A percentile compares a stretch with the other conserved stretches of the same genome.
Conservation (phyloP, 2,329 filamentous ascomycete genomes). For the Xylariaceae sp. region DNA sequence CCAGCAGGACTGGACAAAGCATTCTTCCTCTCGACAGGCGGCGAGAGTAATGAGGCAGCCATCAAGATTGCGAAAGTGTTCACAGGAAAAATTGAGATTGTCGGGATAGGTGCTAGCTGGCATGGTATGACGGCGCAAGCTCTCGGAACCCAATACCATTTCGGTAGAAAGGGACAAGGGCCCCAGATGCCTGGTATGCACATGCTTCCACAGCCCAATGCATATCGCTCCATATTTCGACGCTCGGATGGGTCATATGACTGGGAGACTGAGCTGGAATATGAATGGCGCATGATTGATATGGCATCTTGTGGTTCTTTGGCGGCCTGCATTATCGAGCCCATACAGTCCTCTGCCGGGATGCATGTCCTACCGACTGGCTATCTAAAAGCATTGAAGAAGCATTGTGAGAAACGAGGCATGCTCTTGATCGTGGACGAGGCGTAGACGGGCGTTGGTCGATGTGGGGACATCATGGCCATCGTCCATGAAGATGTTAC, state of each 20-base stretch:
- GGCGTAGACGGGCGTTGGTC: constrained; percentile 56
- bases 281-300: constrained; percentile 59
- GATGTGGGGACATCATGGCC: constrained; percentile 56
- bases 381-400: constrained; percentile 53
- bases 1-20: constrained; percentile 49
- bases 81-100: constrained; percentile 63
- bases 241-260: constrained; percentile 58
- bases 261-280: constrained; percentile 62
- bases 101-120: constrained; percentile 55
- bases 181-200: constrained; percentile 53
- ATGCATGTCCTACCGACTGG: constrained; percentile 57
- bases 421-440: constrained; percentile 62
- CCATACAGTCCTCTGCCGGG: constrained; percentile 55
- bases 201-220: constrained; percentile 55
- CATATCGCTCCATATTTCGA: constrained; percentile 59
- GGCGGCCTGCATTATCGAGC: constrained; percentile 61
- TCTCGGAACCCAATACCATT: constrained; percentile 51
- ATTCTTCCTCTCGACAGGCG: constrained; percentile 56
- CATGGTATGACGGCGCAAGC: constrained; percentile 59
- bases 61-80: constrained; percentile 62
- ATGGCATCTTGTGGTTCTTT: constrained; percentile 56
- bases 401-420: constrained; percentile 50
- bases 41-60: constrained; percentile 57
- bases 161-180: constrained; percentile 47
- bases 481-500: constrained; percentile 51